phyloP scores from a whole-genome alignment of 352 stramenopile genomes.

The Phytophthora megakarya region DNA sequence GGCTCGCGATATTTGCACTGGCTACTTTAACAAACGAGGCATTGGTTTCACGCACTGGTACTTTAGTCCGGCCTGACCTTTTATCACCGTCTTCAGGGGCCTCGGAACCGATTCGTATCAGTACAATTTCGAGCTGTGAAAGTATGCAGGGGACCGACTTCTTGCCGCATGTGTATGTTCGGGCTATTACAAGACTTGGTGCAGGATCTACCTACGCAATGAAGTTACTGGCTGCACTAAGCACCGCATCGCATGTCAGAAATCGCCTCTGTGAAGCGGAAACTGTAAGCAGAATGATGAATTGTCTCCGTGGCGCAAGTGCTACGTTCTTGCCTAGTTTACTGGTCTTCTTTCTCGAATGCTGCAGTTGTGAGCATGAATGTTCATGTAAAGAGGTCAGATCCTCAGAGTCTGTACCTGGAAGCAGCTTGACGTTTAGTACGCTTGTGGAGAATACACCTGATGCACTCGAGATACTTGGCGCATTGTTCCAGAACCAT shows the following conservation, averaged over 20 bases:
- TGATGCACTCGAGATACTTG: conserved; percentile 32
- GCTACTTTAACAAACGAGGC: conserved; percentile 40
- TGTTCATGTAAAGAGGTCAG: conserved; percentile 5
- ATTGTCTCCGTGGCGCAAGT: conserved; percentile 39
- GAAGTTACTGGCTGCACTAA: conserved; percentile 44
- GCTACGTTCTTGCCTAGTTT: conserved; percentile 39
- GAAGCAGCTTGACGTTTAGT: conserved; percentile 40
- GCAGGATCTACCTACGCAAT: conserved; percentile 44
- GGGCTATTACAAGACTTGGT: conserved; percentile 28
- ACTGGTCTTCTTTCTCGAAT: conserved; percentile 49
- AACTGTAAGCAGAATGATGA: conserved; percentile 38
- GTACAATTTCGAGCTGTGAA: conserved; percentile 26
- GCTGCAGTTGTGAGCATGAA: conserved; percentile 27
- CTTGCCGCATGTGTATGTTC: conserved; percentile 31
- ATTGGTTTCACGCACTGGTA: conserved; percentile 26
- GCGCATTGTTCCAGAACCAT: conserved; percentile 50
- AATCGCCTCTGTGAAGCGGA: conserved; percentile 26
- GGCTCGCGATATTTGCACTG: conserved; percentile 57
- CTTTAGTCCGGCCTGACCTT: conserved; percentile 22
- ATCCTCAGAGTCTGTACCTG: background rate
- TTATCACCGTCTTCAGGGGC: conserved; percentile 3
- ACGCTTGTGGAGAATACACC: conserved; percentile 37
- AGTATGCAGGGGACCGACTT: conserved; percentile 20
- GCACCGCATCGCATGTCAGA: conserved; percentile 27
- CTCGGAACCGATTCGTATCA: conserved; percentile 19